Percentiles rank a stretch among this genome's conserved stretches.
phyloP scores from a whole-genome alignment of 2,329 filamentous ascomycete species.

The Alternaria angustiovoidea region DNA sequence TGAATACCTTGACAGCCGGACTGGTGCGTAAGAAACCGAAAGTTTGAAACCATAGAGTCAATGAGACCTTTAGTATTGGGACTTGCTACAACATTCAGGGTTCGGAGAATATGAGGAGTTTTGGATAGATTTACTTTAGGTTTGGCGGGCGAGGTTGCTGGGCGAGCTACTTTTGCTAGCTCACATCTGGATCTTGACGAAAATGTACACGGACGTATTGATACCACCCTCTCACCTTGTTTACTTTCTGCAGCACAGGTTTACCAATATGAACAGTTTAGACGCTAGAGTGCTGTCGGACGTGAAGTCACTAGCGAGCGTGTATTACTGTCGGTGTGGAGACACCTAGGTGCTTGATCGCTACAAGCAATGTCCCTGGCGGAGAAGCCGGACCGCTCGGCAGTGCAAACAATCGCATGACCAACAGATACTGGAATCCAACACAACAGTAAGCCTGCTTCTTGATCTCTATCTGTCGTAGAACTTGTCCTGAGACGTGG shows the following conservation, averaged over 20 bases:
- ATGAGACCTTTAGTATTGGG: not conserved
- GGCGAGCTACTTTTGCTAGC: conserved; percentile 26
- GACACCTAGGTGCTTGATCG: not conserved
- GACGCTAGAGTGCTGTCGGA: not conserved
- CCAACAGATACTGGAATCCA: not conserved
- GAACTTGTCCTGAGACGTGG: not conserved
- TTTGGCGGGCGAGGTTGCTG: conserved; percentile 18
- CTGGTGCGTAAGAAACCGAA: conserved; percentile 50
- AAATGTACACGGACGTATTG: not conserved
- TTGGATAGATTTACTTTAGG: not conserved
- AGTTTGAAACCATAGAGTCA: conserved; percentile 9
- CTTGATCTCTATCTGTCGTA: not conserved
- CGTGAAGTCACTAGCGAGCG: not conserved
- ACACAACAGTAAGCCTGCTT: not conserved
- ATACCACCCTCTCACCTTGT: not conserved
- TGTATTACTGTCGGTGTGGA: not conserved
- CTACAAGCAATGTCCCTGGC: conserved; percentile 3
- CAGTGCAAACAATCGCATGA: not conserved
- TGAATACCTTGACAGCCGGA: conserved; percentile 40
- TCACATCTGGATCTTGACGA: not conserved
- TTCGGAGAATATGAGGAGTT: not conserved
- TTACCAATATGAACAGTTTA: not conserved
- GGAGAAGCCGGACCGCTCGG: conserved; percentile 15
- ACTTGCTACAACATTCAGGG: not conserved
- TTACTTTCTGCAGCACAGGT: no score